Evolutionary conservation across 2,329 filamentous ascomycete genomes (phyloP).

Genomic region (Aspergillus oerlinghausenensis): DNA sequence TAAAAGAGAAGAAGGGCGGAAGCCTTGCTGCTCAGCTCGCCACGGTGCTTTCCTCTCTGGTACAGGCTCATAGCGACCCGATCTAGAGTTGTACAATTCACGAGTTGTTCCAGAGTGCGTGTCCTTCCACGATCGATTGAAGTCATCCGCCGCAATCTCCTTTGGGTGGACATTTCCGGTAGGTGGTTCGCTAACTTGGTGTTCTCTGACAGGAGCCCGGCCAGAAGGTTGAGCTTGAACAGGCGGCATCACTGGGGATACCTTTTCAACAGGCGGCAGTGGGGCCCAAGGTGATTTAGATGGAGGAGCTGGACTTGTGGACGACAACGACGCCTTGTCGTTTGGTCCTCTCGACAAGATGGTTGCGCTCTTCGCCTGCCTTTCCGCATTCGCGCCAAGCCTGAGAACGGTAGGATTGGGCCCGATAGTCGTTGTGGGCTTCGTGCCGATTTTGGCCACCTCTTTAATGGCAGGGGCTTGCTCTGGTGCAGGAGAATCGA

Average conservation of each 20-base stretch:
- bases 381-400: conserved; percentile 44
- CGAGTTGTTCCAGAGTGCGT: conserved; percentile 58
- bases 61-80: conserved; percentile 86
- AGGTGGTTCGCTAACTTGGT: conserved; percentile 51
- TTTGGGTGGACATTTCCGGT: conserved; percentile 56
- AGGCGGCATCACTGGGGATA: conserved; percentile 61
- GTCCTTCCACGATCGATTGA: conserved; percentile 81
- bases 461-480: conserved; percentile 22
- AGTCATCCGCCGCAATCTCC: conserved; percentile 91
- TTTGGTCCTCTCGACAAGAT: conserved; percentile 47
- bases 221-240: conserved; percentile 38
- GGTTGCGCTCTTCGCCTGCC: conserved; percentile 41
- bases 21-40: conserved; percentile 60
- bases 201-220: conserved; percentile 54
- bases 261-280: conserved; percentile 78
- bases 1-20: conserved; percentile 70
- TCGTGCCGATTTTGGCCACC: conserved; percentile 25
- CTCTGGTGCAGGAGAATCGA: conserved; percentile 17
- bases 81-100: conserved; percentile 93
- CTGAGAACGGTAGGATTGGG: conserved; percentile 48
- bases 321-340: conserved; percentile 50
- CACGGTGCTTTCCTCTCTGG: conserved; percentile 68
- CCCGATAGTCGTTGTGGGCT: conserved; percentile 43
- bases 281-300: conserved; percentile 89
- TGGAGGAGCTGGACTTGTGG: conserved; percentile 51